Evolutionary conservation across 1,284 basidiomycete genomes (phyloP).

Genomic region (Boletellus deceptivus): DNA sequence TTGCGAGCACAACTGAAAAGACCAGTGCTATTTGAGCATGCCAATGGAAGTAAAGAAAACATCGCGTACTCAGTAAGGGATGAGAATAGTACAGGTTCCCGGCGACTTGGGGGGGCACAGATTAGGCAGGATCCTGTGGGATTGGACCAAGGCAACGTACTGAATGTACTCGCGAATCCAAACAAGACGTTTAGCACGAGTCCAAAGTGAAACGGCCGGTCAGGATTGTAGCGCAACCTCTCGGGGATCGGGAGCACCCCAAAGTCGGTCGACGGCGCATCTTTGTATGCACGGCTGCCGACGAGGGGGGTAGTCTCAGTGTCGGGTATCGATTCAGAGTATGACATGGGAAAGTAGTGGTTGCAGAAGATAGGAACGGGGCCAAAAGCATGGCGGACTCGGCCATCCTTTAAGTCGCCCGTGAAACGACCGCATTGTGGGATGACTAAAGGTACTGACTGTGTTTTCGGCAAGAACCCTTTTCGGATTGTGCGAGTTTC

Average conservation of each 20-base stretch:
- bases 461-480: too few species aligned
- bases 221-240: constrained; percentile 57
- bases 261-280: constrained; percentile 41
- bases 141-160: constrained; percentile 37
- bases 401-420: too few species aligned
- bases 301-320: not conserved
- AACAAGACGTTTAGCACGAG: constrained; percentile 60
- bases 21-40: constrained; percentile 1
- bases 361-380: too few species aligned
- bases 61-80: constrained; percentile 56
- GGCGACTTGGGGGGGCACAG: constrained; percentile 38
- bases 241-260: constrained; percentile 66
- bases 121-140: constrained; percentile 7
- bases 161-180: constrained; percentile 61
- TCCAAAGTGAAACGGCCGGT: constrained; percentile 48
- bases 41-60: not conserved
- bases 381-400: too few species aligned
- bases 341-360: too few species aligned
- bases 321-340: constrained; percentile 2
- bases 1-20: constrained; percentile 49
- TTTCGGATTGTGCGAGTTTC: too few species aligned
- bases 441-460: too few species aligned
- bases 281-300: not conserved
- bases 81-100: constrained; percentile 74
- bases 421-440: too few species aligned